phyloP scores from a whole-genome alignment of 1,139 yeast species.

The Magnusiomyces starmeri region DNA sequence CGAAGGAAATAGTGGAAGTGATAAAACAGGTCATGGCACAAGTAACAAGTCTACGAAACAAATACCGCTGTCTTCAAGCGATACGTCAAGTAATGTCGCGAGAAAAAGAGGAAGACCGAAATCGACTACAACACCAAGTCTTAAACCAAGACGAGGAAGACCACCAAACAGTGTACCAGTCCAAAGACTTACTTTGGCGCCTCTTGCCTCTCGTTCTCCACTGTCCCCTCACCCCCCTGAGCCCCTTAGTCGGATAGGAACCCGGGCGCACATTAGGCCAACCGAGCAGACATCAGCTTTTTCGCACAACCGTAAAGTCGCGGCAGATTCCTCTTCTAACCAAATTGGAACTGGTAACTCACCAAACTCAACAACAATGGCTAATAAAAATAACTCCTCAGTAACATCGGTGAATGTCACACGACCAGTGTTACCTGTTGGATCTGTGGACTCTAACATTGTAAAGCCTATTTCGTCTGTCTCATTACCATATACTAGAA shows the following conservation, averaged over 20 bases:
- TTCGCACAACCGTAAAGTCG: not conserved
- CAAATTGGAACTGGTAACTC: too few relatives aligned
- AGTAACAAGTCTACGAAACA: too few relatives aligned
- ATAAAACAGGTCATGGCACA: too few relatives aligned
- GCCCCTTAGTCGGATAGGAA: not conserved
- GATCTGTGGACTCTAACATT: too few relatives aligned
- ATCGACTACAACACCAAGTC: not conserved
- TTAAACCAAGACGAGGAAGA: constrained; percentile 16
- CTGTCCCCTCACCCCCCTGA: not conserved
- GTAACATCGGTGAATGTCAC: too few relatives aligned
- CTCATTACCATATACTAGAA: too few relatives aligned
- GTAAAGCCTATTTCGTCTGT: too few relatives aligned
- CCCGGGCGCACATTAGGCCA: not conserved
- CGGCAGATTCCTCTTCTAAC: not conserved
- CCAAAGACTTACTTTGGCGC: constrained; percentile 14
- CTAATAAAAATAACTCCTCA: too few relatives aligned
- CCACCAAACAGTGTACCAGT: constrained; percentile 17
- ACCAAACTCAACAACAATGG: too few relatives aligned
- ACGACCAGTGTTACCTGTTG: too few relatives aligned
- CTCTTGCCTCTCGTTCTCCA: constrained; percentile 13
- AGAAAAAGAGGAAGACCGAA: not conserved
- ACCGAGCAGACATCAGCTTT: not conserved
- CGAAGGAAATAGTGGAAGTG: too few relatives aligned
- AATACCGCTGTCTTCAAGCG: too few relatives aligned
- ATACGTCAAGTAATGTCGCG: not conserved